Base-by-base conservation (phyloP, 768 basidiomycete genomes). In the Tubosaeta sp. region DNA sequence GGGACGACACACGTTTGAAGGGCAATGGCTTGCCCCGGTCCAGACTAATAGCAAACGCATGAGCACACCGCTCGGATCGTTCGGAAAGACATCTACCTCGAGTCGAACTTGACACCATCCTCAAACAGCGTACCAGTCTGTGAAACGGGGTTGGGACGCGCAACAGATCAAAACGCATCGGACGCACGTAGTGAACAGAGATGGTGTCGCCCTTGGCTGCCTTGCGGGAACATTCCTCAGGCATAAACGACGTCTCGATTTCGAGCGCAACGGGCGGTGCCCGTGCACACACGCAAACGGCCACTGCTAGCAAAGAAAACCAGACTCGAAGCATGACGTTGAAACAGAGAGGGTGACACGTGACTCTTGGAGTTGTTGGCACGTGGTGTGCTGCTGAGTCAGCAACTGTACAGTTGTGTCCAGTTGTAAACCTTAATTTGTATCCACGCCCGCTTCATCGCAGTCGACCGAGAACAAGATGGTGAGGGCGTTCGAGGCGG, bases 101-200 rank as follows among this genome's bases (percentile, higher is more conserved):
- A 94, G 70, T 97, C 94, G 61, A 97, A 97, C 66, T 94, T 88
- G 53, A 79, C 78, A 8, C 92, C 92, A 46, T 76, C 83, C 10
- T 78, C 70, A 59, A 84, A 84, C 46, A 97, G 70, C 9, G 79
- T 95, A 4, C 94, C 95, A 5, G 90, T 95, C 59, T 55, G 45
- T 34, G 48, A 43, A 12, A 44, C 42, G 10, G 35, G 10, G 46
- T 51, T 44, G 42, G 45, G 25, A 22, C n/a, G 11, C n/a, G 46
- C 46, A 25, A 4, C 17, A 49, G 39, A 14, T 12, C 14, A 9
- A 5, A 5, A 5, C 3, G 31, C 29, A 12, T 29, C n/a, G 11
- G 8, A 75, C 77, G 63, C 67, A 91, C 89, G 61, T 91, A 92
- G 79, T 91, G 91, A 46, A 92, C 86, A 57, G 78, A 61, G 55